Evolutionary conservation across 164 flowering plant species (phyloP).

Genomic region (Berberis thunbergii): DNA sequence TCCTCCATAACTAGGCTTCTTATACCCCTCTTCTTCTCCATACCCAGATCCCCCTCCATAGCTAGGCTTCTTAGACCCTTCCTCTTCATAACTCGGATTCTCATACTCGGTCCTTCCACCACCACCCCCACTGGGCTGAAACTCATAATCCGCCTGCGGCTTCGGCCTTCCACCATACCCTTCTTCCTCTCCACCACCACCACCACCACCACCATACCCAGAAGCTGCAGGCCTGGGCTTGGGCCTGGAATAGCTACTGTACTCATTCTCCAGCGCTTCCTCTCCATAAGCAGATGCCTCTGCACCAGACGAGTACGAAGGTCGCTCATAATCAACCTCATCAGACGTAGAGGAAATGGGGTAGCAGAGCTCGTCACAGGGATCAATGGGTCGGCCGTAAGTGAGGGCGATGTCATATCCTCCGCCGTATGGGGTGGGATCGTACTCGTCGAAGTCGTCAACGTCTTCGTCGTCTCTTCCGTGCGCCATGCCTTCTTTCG

Average conservation of each 20-base stretch:
- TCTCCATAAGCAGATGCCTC: conserved; percentile 68
- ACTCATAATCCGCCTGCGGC: conserved; percentile 26
- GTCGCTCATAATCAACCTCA: conserved; percentile 52
- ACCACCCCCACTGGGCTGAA: conserved; percentile 16
- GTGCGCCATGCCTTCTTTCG: conserved; percentile 29
- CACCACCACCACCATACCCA: conserved; percentile 5
- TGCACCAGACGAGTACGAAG: conserved; percentile 38
- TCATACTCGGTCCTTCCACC: conserved; percentile 4
- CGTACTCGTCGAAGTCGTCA: conserved; percentile 83
- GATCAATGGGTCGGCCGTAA: conserved; percentile 73
- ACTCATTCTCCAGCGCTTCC: conserved; percentile 46
- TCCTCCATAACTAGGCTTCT: no score
- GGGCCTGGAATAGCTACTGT: conserved; percentile 56
- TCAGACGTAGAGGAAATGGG: conserved; percentile 31
- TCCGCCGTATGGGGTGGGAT: conserved; percentile 85
- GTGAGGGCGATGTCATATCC: conserved; percentile 65
- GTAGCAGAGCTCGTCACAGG: conserved; percentile 74
- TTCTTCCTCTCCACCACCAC: conserved; percentile 1
- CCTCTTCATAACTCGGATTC: conserved; percentile 11
- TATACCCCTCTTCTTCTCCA: no score
- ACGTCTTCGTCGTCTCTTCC: conserved; percentile 36
- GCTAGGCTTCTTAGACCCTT: conserved; percentile 3
- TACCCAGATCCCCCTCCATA: no score
- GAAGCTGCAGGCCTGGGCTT: conserved; percentile 21
- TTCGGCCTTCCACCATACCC: conserved; percentile 7